Evolutionary conservation across 208 protist genomes (phyloP).

Genomic region (Trypanosoma avium): DNA sequence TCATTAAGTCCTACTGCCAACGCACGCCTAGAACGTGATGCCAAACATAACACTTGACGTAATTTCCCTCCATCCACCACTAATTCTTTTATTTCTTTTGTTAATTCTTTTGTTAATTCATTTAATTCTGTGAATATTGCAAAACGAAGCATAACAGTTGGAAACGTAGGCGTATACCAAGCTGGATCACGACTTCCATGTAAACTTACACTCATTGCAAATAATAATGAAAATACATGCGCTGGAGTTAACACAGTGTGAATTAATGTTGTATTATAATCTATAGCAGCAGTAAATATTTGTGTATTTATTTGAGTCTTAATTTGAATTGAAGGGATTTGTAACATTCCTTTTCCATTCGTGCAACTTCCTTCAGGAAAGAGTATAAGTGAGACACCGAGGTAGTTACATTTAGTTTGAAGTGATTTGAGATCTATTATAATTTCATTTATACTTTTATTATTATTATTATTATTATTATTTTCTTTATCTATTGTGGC

Average conservation of each 20-base stretch:
- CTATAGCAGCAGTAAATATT: constrained; percentile 35
- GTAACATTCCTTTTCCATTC: constrained; percentile 73
- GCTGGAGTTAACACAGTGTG: constrained; percentile 52
- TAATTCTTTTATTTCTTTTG: neutral
- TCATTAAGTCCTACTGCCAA: constrained; percentile 51
- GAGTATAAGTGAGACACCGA: constrained; percentile 54
- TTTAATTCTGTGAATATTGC: neutral
- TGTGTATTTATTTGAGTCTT: constrained; percentile 2
- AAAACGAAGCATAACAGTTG: constrained; percentile 38
- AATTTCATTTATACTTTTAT: constrained; percentile 21
- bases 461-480: neutral
- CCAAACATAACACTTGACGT: constrained; percentile 36
- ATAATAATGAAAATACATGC: constrained; percentile 32
- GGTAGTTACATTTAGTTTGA: constrained; percentile 32
- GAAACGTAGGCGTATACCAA: constrained; percentile 61
- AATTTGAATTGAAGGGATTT: constrained; percentile 25
- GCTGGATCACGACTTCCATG: constrained; percentile 55
- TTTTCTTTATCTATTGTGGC: constrained; percentile 21
- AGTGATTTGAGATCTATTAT: neutral
- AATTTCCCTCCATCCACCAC: constrained; percentile 18
- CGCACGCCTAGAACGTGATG: constrained; percentile 30
- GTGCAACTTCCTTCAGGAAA: constrained; percentile 71
- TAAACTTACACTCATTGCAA: constrained; percentile 41
- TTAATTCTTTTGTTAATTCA: neutral
- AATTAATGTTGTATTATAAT: constrained; percentile 62